A percentile compares a stretch with the other conserved stretches of the same genome.
Evolutionary conservation across 192 early-diverging fungal genomes (phyloP).

Genomic region (Diversispora eburnea): DNA sequence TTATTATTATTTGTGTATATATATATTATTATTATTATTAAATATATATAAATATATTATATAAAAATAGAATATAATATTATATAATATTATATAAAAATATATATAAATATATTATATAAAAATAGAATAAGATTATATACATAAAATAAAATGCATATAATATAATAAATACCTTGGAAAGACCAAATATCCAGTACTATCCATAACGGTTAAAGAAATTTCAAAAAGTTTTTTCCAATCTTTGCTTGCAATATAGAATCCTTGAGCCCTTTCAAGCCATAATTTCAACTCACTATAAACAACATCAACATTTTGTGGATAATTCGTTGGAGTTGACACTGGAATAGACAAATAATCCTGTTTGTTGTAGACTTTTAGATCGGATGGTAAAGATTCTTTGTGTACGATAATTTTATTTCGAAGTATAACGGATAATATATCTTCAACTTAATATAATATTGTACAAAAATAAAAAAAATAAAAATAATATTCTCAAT

Average conservation of each 20-base stretch:
- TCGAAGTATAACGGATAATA: neutral
- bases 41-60: too few species aligned
- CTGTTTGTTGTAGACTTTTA: neutral
- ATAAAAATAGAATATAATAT: too few species aligned
- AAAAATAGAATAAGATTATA: too few species aligned
- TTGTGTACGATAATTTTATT: conserved; percentile 7
- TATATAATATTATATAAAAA: too few species aligned
- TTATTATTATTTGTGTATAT: neutral
- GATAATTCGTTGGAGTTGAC: neutral
- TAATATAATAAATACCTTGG: conserved; percentile 18
- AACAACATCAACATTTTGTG: neutral
- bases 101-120: too few species aligned
- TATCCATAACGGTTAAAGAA: conserved; percentile 14
- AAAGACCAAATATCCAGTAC: conserved; percentile 16
- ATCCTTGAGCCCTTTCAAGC: conserved; percentile 20
- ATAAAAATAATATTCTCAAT: neutral
- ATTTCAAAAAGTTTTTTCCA: conserved; percentile 24
- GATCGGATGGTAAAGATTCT: neutral
- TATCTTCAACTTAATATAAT: neutral
- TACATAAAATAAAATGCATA: neutral
- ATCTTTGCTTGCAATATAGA: conserved; percentile 9
- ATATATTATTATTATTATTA: too few species aligned
- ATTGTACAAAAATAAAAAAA: neutral
- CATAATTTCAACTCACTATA: conserved; percentile 1
- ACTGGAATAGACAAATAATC: neutral